Conservation (phyloP, 2,329 filamentous ascomycete species). For the Sporothrix globosa region DNA sequence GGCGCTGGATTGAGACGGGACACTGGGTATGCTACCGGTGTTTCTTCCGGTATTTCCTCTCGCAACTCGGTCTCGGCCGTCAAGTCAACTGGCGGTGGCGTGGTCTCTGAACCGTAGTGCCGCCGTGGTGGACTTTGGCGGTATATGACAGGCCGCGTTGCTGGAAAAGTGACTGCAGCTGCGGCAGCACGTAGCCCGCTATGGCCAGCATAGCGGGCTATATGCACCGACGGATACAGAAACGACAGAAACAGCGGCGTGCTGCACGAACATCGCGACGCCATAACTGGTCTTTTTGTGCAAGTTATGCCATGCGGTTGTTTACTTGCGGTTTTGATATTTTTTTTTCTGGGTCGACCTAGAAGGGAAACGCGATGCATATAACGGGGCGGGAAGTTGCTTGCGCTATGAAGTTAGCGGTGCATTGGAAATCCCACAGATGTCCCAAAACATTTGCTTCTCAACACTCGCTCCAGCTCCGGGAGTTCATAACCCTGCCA, state of each 20-base stretch:
- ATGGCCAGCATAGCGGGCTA: constrained; percentile 21
- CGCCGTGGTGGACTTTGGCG: constrained; percentile 10
- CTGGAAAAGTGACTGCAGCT: constrained; percentile 36
- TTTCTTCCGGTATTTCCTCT: constrained; percentile 20
- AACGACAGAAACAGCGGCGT: constrained; percentile 51
- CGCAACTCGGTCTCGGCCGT: not conserved
- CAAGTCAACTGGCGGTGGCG: not conserved
- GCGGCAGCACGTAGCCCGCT: constrained; percentile 33
- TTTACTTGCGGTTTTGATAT: constrained; percentile 18
- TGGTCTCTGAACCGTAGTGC: constrained; percentile 26
- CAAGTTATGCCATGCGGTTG: not conserved
- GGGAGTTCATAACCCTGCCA: constrained; percentile 2
- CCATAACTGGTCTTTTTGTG: constrained; percentile 43
- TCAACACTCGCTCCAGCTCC: not conserved
- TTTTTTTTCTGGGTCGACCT: constrained; percentile 22
- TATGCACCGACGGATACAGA: constrained; percentile 51
- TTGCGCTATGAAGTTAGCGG: constrained; percentile 28
- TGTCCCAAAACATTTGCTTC: not conserved
- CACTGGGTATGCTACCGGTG: constrained; percentile 41
- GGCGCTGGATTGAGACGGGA: constrained; percentile 77
- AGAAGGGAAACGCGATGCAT: constrained; percentile 5
- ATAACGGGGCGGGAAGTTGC: not conserved
- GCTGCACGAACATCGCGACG: constrained; percentile 47
- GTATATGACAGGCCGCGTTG: constrained; percentile 32
- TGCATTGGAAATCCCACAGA: constrained; percentile 17